Percentiles rank a stretch among this genome's conserved stretches.
Conservation (phyloP, 2,329 filamentous ascomycete genomes). For the Fusarium agapanthi region DNA sequence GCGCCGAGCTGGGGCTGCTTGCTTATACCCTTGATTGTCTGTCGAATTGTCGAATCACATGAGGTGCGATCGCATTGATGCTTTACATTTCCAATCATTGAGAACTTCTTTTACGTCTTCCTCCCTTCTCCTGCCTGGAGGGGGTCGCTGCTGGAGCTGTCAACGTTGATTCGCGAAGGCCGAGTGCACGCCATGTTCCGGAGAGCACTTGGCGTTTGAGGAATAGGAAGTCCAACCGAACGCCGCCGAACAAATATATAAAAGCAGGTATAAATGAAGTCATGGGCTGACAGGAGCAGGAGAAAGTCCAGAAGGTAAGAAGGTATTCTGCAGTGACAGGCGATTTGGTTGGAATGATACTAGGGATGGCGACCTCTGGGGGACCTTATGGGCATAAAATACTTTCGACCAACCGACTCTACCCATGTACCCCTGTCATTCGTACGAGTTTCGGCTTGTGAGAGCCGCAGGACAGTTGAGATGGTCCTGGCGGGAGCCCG, state of each 20-base stretch:
- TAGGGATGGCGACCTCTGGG: not conserved
- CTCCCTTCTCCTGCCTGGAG: not conserved
- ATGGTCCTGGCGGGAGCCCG: no score
- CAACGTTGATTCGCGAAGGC: not conserved
- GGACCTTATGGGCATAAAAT: no score
- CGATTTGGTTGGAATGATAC: slow-evolving; percentile 18
- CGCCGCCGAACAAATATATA: no score
- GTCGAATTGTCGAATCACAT: not conserved
- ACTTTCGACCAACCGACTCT: no score
- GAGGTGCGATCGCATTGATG: not conserved
- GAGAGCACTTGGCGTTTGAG: no score
- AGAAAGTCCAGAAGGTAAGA: not conserved
- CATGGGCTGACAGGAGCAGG: slow-evolving; percentile 25
- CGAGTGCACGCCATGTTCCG: not conserved
- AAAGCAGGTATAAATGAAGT: not conserved
- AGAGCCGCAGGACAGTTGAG: no score
- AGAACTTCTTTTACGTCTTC: not conserved
- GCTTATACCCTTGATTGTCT: not conserved
- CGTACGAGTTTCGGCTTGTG: no score
- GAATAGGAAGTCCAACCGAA: no score
- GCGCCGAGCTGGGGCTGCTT: not conserved
- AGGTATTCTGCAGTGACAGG: not conserved
- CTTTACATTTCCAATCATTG: not conserved
- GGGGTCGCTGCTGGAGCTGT: not conserved
- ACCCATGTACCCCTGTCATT: no score